Conservation (phyloP, 169 alveolate genomes). For the Cryptosporidium tyzzeri region DNA sequence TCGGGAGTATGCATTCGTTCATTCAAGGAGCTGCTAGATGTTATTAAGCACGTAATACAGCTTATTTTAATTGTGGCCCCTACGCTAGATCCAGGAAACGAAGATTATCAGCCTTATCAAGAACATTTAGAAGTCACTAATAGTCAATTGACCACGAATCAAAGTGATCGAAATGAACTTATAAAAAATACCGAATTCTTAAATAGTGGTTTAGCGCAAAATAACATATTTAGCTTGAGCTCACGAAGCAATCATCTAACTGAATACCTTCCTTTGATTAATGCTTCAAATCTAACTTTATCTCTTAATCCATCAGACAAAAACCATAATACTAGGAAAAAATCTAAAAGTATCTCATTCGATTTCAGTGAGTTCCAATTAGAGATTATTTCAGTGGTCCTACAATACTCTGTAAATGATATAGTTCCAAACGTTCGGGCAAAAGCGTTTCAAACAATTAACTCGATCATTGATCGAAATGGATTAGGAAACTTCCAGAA, state of each 20-base stretch:
- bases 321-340: background rate
- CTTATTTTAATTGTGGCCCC: constrained; percentile 35
- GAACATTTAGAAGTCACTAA: background rate
- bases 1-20: background rate
- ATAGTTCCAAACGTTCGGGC: constrained; percentile 39
- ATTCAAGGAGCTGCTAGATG: constrained; percentile 8
- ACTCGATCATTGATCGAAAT: background rate
- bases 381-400: constrained; percentile 14
- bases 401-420: constrained; percentile 14
- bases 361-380: background rate
- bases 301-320: constrained; percentile 20
- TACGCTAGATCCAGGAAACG: background rate
- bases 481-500: background rate
- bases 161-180: background rate
- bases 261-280: constrained; percentile 23
- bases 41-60: background rate
- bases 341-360: background rate
- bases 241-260: background rate
- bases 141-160: background rate
- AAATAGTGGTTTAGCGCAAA: background rate
- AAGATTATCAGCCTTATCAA: background rate
- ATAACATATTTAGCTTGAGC: background rate
- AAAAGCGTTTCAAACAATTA: constrained; percentile 30
- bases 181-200: background rate
- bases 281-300: constrained; percentile 6